Percentiles rank a stretch among this genome's conserved stretches.
These are phyloP conservation scores for Kwoniella heveanensis DNA, from an alignment of 768 basidiomycete genomes.

Conservation along the genomic window DNA sequence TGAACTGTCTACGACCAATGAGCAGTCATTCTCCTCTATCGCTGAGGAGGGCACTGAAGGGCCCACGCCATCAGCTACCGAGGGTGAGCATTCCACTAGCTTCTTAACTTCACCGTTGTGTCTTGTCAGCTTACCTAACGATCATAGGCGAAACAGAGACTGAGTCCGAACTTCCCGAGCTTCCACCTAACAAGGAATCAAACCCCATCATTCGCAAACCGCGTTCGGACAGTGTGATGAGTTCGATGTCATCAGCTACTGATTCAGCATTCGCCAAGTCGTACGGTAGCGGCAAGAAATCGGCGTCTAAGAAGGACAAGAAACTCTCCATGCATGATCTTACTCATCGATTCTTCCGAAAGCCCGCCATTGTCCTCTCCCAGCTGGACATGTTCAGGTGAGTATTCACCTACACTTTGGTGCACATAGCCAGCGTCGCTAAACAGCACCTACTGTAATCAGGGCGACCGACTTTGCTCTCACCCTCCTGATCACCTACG, in stretches of 20 bases:
- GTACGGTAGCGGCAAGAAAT: slow-evolving; percentile 10
- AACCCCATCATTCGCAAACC: slow-evolving; percentile 23
- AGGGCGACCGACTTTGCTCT: slow-evolving; percentile 86
- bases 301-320: slow-evolving; percentile 41
- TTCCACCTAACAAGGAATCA: slow-evolving; percentile 19
- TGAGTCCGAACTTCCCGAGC: slow-evolving; percentile 47
- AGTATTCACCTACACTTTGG: slow-evolving; percentile 33
- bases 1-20: slow-evolving; percentile 7
- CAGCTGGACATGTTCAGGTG: slow-evolving; percentile 87
- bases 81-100: slow-evolving; percentile 40
- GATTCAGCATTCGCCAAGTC: slow-evolving; percentile 18
- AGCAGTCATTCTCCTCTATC: slow-evolving; percentile 16
- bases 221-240: slow-evolving; percentile 40
- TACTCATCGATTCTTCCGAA: slow-evolving; percentile 82
- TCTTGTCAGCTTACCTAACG: background rate
- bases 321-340: slow-evolving; percentile 79
- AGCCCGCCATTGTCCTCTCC: slow-evolving; percentile 76
- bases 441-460: slow-evolving; percentile 15
- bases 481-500: slow-evolving; percentile 71
- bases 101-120: too few relatives aligned
- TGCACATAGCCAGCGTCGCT: too few relatives aligned
- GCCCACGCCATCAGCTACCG: slow-evolving; percentile 51
- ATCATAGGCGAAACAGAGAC: slow-evolving; percentile 48
- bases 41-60: slow-evolving; percentile 17
- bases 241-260: slow-evolving; percentile 22